Percentiles rank a stretch among this genome's conserved stretches.
Conservation (phyloP, 768 basidiomycete genomes). For the Candolleomyces efflorescens region DNA sequence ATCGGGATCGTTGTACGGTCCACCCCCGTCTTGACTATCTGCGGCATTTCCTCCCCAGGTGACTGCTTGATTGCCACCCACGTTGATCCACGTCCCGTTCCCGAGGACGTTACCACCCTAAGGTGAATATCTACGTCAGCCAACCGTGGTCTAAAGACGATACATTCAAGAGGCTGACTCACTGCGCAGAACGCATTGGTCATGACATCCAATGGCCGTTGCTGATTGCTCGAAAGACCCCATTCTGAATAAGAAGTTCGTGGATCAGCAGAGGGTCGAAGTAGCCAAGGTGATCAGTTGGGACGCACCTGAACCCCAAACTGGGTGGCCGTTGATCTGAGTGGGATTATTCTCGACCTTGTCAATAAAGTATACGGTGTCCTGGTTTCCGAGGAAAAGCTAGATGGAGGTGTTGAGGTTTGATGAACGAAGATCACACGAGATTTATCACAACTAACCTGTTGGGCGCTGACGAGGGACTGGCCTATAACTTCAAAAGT, state of each 20-base stretch:
- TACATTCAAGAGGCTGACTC: constrained; percentile 15
- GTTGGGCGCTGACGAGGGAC: constrained; percentile 68
- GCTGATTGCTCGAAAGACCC: constrained; percentile 46
- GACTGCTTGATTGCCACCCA: constrained; percentile 71
- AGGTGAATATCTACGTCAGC: not conserved
- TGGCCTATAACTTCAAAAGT: constrained; percentile 63
- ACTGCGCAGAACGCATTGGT: constrained; percentile 84
- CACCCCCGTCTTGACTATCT: constrained; percentile 40
- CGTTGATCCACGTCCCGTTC: constrained; percentile 76
- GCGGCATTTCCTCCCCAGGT: constrained; percentile 50
- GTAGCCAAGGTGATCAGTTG: not conserved
- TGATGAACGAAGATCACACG: not conserved
- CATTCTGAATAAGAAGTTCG: constrained; percentile 36
- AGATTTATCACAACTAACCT: constrained; percentile 34
- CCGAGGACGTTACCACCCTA: constrained; percentile 56
- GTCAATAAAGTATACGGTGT: constrained; percentile 60
- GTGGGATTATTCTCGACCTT: constrained; percentile 73
- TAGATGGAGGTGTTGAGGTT: constrained; percentile 13
- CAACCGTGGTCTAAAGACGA: not conserved
- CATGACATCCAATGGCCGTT: constrained; percentile 67
- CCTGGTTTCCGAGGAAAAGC: constrained; percentile 43
- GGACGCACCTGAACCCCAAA: constrained; percentile 58
- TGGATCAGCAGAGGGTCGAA: not conserved
- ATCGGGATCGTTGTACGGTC: constrained; percentile 54
- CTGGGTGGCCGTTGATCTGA: constrained; percentile 60